Percentiles rank a stretch among this genome's conserved stretches.
These are phyloP conservation scores for Phytophthora nicotianae DNA, from an alignment of 352 stramenopile species.

Conservation along the genomic window DNA sequence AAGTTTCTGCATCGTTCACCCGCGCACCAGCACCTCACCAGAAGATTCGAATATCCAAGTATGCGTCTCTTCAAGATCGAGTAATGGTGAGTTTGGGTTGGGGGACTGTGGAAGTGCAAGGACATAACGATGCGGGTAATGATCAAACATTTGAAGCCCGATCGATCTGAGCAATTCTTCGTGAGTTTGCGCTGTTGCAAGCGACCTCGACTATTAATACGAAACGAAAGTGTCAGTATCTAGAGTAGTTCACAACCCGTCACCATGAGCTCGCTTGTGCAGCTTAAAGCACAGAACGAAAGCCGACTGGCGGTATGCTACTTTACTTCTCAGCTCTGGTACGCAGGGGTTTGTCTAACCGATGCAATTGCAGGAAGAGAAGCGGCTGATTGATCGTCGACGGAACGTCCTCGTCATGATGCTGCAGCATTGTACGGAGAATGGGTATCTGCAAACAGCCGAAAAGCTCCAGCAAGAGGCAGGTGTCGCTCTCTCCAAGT, in stretches of 20 bases:
- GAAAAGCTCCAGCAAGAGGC: conserved; percentile 89
- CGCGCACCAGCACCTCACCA: background rate
- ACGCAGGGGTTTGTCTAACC: conserved; percentile 4
- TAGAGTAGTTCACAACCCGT: background rate
- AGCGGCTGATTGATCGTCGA: conserved; percentile 83
- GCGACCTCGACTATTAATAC: no score
- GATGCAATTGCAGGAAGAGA: conserved; percentile 68
- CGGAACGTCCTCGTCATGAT: conserved; percentile 88
- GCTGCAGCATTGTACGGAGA: conserved; percentile 85
- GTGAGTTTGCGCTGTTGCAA: no score
- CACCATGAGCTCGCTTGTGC: conserved; percentile 82
- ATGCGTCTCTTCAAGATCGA: conserved; percentile 28
- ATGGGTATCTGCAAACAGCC: conserved; percentile 84
- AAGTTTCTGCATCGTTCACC: conserved; percentile 21
- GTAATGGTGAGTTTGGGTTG: background rate
- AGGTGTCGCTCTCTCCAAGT: conserved; percentile 85
- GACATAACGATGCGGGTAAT: background rate
- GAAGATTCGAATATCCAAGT: conserved; percentile 8
- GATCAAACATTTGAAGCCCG: background rate
- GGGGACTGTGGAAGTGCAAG: background rate
- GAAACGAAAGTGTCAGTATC: conserved; percentile 5
- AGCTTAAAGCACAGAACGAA: conserved; percentile 85
- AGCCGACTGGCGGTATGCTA: conserved; percentile 64
- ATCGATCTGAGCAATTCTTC: background rate
- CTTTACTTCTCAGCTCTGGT: background rate